Conservation (phyloP, 2,329 filamentous ascomycete species). For the Botrytis aclada region DNA sequence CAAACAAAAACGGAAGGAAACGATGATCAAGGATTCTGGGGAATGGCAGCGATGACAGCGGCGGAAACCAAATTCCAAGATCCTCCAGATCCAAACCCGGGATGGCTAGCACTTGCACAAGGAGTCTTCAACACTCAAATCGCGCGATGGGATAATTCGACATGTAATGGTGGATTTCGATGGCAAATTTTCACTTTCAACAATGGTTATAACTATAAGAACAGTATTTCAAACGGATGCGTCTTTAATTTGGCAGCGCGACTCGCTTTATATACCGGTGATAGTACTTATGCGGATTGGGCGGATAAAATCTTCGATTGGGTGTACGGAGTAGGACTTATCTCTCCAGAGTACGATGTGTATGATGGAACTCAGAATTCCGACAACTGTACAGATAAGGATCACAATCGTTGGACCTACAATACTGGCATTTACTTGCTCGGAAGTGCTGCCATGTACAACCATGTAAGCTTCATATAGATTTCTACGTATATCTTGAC, state of each 20-base stretch:
- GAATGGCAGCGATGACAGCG: slow-evolving; percentile 64
- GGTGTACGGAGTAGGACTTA: slow-evolving; percentile 55
- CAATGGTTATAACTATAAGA: slow-evolving; percentile 76
- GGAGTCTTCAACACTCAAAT: slow-evolving; percentile 78
- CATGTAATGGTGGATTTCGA: slow-evolving; percentile 69
- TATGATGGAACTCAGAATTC: slow-evolving; percentile 56
- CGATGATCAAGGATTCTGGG: slow-evolving; percentile 64
- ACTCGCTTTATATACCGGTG: slow-evolving; percentile 73
- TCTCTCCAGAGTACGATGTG: slow-evolving; percentile 52
- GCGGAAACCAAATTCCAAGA: slow-evolving; percentile 62
- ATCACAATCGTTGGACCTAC: slow-evolving; percentile 63
- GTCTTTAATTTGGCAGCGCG: slow-evolving; percentile 62
- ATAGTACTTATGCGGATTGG: slow-evolving; percentile 71
- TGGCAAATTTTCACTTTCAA: slow-evolving; percentile 85
- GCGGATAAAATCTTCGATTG: slow-evolving; percentile 69
- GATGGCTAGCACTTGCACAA: slow-evolving; percentile 69
- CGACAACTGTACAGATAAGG: slow-evolving; percentile 54
- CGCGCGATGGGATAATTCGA: slow-evolving; percentile 61
- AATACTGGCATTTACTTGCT: slow-evolving; percentile 64
- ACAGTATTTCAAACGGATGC: slow-evolving; percentile 58
- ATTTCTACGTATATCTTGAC: neutral
- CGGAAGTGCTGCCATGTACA: slow-evolving; percentile 48
- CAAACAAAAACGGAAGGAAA: slow-evolving; percentile 59
- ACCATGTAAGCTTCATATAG: slow-evolving; percentile 41
- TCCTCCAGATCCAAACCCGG: slow-evolving; percentile 51